A percentile compares a stretch with the other conserved stretches of the same genome.
These are phyloP conservation scores for Skeletonema potamos DNA, from an alignment of 108 stramenopile species.

Conservation along the genomic window DNA sequence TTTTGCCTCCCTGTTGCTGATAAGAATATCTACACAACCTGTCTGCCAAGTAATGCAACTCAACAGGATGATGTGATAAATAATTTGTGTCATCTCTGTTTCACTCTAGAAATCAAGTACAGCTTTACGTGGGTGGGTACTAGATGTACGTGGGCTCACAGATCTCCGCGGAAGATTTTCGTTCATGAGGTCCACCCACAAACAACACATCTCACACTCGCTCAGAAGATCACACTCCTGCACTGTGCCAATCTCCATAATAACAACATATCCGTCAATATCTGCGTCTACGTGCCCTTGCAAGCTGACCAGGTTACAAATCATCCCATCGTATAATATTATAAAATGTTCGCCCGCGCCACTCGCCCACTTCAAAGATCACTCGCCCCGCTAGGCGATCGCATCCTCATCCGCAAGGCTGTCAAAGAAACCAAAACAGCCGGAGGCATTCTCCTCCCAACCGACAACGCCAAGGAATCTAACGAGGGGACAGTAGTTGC, in stretches of 20 bases:
- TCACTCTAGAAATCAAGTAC: too few relatives aligned
- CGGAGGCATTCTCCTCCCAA: slow-evolving; percentile 92
- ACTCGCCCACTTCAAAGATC: slow-evolving; percentile 55
- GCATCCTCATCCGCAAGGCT: slow-evolving; percentile 89
- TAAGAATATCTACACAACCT: too few relatives aligned
- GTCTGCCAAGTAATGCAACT: too few relatives aligned
- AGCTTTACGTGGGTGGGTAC: not conserved
- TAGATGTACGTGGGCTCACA: not conserved
- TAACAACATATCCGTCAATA: not conserved
- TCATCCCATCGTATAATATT: not conserved
- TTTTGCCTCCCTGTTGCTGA: too few relatives aligned
- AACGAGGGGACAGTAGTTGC: slow-evolving; percentile 95
- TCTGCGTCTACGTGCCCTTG: not conserved
- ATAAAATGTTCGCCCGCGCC: slow-evolving; percentile 33
- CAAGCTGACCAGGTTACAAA: too few relatives aligned
- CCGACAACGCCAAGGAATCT: slow-evolving; percentile 89
- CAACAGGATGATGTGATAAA: too few relatives aligned
- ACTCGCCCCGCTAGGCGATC: slow-evolving; percentile 95
- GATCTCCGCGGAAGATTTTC: not conserved
- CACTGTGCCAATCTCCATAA: not conserved
- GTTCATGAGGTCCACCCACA: not conserved
- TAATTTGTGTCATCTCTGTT: too few relatives aligned
- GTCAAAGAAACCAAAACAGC: slow-evolving; percentile 91
- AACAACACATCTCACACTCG: not conserved
- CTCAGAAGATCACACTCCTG: not conserved